These are phyloP conservation scores for Aegilops tauschii DNA, from an alignment of 176 grass and related monocot species.

Conservation along the genomic window DNA sequence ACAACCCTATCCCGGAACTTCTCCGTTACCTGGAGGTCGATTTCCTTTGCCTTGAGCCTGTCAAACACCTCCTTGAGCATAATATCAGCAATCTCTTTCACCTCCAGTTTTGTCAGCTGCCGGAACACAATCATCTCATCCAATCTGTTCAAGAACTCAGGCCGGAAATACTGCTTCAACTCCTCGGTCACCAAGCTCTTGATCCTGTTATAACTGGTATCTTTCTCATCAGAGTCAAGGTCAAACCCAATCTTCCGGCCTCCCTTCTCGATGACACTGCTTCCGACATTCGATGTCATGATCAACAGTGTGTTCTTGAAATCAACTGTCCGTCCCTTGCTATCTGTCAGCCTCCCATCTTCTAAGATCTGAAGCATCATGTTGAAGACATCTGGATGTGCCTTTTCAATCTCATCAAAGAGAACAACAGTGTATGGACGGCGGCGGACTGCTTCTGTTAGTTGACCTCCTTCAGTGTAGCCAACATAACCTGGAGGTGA, in stretches of 20 bases:
- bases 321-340: slow-evolving; percentile 86
- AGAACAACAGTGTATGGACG: slow-evolving; percentile 90
- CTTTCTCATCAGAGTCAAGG: slow-evolving; percentile 84
- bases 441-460: slow-evolving; percentile 91
- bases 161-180: slow-evolving; percentile 92
- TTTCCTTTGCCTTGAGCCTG: slow-evolving; percentile 84
- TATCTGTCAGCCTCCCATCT: slow-evolving; percentile 93
- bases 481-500: slow-evolving; percentile 98
- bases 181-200: slow-evolving; percentile 93
- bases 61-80: slow-evolving; percentile 98
- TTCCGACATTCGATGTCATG: slow-evolving; percentile 92
- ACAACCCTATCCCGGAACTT: slow-evolving; percentile 88
- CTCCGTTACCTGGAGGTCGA: slow-evolving; percentile 89
- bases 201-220: slow-evolving; percentile 90
- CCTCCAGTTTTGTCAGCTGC: slow-evolving; percentile 92
- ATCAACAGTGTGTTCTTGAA: slow-evolving; percentile 93
- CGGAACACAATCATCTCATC: slow-evolving; percentile 99
- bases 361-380: slow-evolving; percentile 99
- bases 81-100: slow-evolving; percentile 97
- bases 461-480: slow-evolving; percentile 88
- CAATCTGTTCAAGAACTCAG: slow-evolving; percentile 88
- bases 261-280: slow-evolving; percentile 94
- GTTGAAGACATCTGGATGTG: slow-evolving; percentile 98
- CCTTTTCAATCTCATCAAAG: slow-evolving; percentile 98
- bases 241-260: slow-evolving; percentile 89